A percentile compares a stretch with the other conserved stretches of the same genome.
Conservation (phyloP, 139 green algal genomes). For the Diplosphaera chodatii region DNA sequence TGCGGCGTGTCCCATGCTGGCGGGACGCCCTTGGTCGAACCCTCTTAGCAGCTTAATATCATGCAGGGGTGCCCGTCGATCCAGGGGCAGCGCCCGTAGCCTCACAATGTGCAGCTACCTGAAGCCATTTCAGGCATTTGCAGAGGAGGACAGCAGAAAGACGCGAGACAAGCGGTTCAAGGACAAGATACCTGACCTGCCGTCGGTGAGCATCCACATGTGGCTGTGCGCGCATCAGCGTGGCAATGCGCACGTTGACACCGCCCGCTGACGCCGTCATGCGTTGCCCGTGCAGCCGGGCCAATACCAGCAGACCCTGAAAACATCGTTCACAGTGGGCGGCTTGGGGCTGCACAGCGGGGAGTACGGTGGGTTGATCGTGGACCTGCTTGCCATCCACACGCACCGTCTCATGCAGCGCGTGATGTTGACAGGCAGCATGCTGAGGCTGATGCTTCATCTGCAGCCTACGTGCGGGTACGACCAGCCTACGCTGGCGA, state of each 20-base stretch:
- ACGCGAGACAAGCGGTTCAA: neutral
- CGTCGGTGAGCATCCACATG: neutral
- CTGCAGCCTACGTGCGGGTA: conserved; percentile 61
- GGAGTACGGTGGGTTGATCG: conserved; percentile 41
- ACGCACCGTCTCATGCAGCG: no score
- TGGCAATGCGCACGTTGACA: no score
- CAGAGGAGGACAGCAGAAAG: neutral
- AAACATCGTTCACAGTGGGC: conserved; percentile 62
- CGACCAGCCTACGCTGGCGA: conserved; percentile 68
- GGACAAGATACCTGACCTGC: neutral
- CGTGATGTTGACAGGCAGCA: no score
- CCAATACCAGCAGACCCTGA: conserved; percentile 68
- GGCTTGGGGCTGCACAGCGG: conserved; percentile 72
- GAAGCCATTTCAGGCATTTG: neutral
- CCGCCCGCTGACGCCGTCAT: neutral
- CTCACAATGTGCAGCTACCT: no score
- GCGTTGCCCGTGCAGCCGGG: conserved; percentile 36
- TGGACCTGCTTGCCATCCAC: no score
- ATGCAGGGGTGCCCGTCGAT: no score
- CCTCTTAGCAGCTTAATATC: no score
- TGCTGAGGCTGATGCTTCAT: neutral
- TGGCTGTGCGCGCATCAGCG: no score
- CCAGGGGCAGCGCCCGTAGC: no score
- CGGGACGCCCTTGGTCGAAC: no score
- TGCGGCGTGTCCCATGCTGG: neutral